Base-by-base conservation (phyloP, 371 early-diverging fungal genomes). In the Mucor velutinosus region DNA sequence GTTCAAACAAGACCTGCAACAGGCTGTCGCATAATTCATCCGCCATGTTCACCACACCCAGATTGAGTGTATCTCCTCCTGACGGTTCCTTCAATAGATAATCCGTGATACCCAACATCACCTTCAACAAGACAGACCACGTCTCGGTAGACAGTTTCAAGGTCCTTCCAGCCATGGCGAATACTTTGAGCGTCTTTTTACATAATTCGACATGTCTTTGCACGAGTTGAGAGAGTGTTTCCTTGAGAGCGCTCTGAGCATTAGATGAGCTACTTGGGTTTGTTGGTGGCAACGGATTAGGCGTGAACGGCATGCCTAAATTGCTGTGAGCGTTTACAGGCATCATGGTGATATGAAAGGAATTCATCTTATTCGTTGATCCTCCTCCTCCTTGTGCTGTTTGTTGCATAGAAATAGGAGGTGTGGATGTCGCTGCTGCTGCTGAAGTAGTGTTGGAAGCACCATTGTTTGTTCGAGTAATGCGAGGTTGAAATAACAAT, bases 71-170 rank as follows among this genome's bases (percentile, higher is more conserved):
- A 35, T 79, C 76, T 8, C 74, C 71, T 35, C 37, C 37, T 11
- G 74, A 53, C 10, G 86, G 89, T 60, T 87, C 87, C 29, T 86
- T 81, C 45, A 93, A 71, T 33, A 93, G 71, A 56, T 82, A 86
- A 66, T 94, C 94, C 0, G 90, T 76, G 37, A 90, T 82, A 12
- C 92, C 92, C 8, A 93, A 71, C 41, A 93, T 71, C 10, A 93
- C 90, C 67, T 92, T 93, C 21, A 94, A 75, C 8, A 93, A 73
- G 3, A 91, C 87, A 15, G 83, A 79, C 95, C 95, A 94, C 0
- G 94, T 93, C 39, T 89, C 90, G 58, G 79, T 76, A 3, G 89
- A 83, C 39, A 93, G 85, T 5, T 85, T 86, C 10, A 91, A 74
- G 4, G 84, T 85, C 43, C 91, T 82, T 11, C 87, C 89, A 17